phyloP scores from a whole-genome alignment of 768 basidiomycete genomes.

The Lactarius sanguifluus region DNA sequence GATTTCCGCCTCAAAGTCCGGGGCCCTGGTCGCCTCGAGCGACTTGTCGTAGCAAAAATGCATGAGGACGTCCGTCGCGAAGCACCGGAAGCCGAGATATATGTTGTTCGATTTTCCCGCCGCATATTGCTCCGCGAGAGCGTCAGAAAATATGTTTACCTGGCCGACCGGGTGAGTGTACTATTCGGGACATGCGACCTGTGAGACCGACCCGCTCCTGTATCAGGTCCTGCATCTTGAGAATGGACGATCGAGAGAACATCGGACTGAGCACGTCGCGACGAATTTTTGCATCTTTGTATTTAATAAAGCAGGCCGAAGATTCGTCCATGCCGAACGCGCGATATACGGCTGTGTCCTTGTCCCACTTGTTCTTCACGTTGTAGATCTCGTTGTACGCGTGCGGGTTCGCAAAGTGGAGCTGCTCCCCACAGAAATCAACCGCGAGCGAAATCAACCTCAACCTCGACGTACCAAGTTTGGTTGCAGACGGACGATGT shows the following conservation, averaged over 20 bases:
- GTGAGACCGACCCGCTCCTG: slow-evolving; percentile 36
- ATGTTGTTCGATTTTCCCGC: slow-evolving; percentile 36
- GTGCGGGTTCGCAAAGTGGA: slow-evolving; percentile 44
- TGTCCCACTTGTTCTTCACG: slow-evolving; percentile 37
- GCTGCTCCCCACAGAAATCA: slow-evolving; percentile 31
- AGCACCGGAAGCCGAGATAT: slow-evolving; percentile 42
- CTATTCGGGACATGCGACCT: neutral
- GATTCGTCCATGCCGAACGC: slow-evolving; percentile 42
- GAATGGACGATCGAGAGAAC: slow-evolving; percentile 43
- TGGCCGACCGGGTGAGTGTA: neutral
- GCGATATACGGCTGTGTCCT: slow-evolving; percentile 39
- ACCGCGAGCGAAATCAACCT: neutral
- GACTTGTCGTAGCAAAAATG: slow-evolving; percentile 41
- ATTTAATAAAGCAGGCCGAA: slow-evolving; percentile 40
- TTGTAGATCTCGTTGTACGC: slow-evolving; percentile 44
- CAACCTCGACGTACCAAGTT: slow-evolving; percentile 38
- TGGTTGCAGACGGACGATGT: slow-evolving; percentile 41
- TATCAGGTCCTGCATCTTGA: slow-evolving; percentile 40
- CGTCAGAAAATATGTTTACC: slow-evolving; percentile 9
- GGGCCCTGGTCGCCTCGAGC: slow-evolving; percentile 35
- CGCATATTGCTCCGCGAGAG: slow-evolving; percentile 33
- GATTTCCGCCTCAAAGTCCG: slow-evolving; percentile 38
- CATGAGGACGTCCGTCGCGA: slow-evolving; percentile 43
- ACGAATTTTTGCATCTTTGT: slow-evolving; percentile 38
- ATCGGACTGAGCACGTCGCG: slow-evolving; percentile 42